A percentile compares a stretch with the other conserved stretches of the same genome.
Conservation (phyloP, 129 eudicot species). For the Erigeron canadensis region DNA sequence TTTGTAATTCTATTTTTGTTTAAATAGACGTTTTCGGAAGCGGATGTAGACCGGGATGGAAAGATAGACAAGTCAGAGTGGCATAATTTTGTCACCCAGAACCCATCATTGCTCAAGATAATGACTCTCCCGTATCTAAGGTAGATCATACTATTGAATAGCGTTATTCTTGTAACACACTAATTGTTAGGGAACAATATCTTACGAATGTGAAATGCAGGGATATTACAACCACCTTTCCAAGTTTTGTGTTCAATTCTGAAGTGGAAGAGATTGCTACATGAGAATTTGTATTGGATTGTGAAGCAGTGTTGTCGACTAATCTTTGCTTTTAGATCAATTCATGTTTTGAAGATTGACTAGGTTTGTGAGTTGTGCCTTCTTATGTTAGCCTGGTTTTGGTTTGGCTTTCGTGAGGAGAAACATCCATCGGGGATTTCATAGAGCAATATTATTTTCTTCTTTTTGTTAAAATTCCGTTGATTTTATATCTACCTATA, state of each 20-base stretch:
- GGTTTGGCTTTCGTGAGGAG: slow-evolving; percentile 33
- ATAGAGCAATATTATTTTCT: background rate
- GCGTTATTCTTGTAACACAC: too few species aligned
- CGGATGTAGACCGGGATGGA: slow-evolving; percentile 79
- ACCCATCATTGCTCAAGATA: slow-evolving; percentile 92
- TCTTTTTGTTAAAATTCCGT: background rate
- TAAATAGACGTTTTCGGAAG: slow-evolving; percentile 79
- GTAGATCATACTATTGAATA: slow-evolving; percentile 42
- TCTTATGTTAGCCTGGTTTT: slow-evolving; percentile 24
- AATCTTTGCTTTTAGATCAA: background rate
- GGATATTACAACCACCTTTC: slow-evolving; percentile 97
- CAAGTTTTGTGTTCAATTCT: slow-evolving; percentile 92
- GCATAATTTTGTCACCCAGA: slow-evolving; percentile 73
- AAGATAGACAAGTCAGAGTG: slow-evolving; percentile 86
- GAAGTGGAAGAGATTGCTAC: slow-evolving; percentile 92
- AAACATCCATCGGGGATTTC: slow-evolving; percentile 11
- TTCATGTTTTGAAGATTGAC: slow-evolving; percentile 28
- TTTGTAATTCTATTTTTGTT: background rate
- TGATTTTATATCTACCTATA: too few species aligned
- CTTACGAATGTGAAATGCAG: slow-evolving; percentile 41
- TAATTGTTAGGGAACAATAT: background rate
- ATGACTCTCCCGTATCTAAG: slow-evolving; percentile 97
- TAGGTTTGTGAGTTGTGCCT: slow-evolving; percentile 22
- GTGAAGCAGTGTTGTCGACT: slow-evolving; percentile 21
- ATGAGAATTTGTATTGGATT: slow-evolving; percentile 17